Base-by-base conservation (phyloP, 768 basidiomycete genomes). In the Mycena indigotica region DNA sequence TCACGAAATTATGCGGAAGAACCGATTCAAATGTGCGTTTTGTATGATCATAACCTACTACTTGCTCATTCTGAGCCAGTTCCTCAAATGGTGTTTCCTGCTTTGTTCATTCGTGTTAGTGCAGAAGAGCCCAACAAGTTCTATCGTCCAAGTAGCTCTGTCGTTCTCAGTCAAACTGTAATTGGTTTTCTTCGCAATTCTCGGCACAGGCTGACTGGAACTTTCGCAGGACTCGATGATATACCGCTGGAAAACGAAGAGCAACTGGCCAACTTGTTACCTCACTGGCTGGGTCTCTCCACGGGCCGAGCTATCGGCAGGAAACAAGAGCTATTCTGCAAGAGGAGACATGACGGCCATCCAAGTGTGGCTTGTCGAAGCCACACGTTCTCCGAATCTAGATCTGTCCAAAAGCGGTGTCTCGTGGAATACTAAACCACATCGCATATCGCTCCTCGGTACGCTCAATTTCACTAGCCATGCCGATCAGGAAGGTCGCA, bases 311-410 rank as follows among this genome's bases (percentile, higher is more conserved):
- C 55, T 59, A 3, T 30, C 40, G 16, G 55, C 49, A 2, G 57
- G 50, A 6, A 58, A 57, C 48, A 65, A 66, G 35, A 57, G 51
- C 29, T 65, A 65, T 28, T 58, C 40, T 1, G 48, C 55, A 6
- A 52, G 52, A 4, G 66, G 62, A 16, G 50, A 61, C 17, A 48
- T 62, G 6, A 64, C 62, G 2, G 54, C 56, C 24, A 57, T 67
- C 15, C 59, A 66, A 44, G 58, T 67, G 4, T 67, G 66, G 65
- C 66, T 64, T 32, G 41, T 67, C 13, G 58, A 58, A 38, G 35
- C 55, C 30, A 55, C n/a, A n/a, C n/a, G n/a, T n/a, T 58, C 17
- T 21, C 44, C 5, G 28, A 53, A 10, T 38, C 30, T 3, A n/a
- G 39, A 58, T 2, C n/a, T 46, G 19, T 24, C 50, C 13, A 48